A percentile compares a stretch with the other conserved stretches of the same genome.
Evolutionary conservation across 1,139 yeast genomes (phyloP).

Genomic region (Geotrichum klebahnii): DNA sequence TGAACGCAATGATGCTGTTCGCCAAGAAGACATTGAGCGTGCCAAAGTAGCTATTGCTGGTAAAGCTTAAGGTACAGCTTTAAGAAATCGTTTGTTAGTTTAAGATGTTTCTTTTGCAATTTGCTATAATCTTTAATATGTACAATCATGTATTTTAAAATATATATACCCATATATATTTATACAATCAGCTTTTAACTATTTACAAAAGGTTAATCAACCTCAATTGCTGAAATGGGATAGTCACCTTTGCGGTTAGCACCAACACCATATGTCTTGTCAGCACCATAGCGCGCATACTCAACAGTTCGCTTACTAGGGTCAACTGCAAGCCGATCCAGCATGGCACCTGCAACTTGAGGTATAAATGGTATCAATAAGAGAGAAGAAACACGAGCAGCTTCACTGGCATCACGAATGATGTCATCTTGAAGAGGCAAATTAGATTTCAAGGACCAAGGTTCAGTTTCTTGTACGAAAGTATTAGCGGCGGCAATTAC

Average conservation of each 20-base stretch:
- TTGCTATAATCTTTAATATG: background rate
- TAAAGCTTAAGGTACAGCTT: constrained; percentile 7
- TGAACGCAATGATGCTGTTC: constrained; percentile 26
- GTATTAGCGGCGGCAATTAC: constrained; percentile 60
- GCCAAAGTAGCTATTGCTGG: constrained; percentile 30
- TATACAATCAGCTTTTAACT: background rate
- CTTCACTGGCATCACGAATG: constrained; percentile 65
- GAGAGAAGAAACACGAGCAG: constrained; percentile 63
- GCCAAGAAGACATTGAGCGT: constrained; percentile 26
- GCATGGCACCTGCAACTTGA: constrained; percentile 49
- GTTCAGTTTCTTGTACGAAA: constrained; percentile 50
- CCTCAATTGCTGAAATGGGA: constrained; percentile 27
- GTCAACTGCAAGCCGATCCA: constrained; percentile 60
- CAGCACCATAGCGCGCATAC: constrained; percentile 48
- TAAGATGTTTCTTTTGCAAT: background rate
- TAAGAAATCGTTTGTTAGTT: background rate
- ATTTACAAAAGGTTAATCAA: constrained; percentile 4
- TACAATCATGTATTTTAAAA: background rate
- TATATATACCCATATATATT: background rate
- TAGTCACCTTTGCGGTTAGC: constrained; percentile 45
- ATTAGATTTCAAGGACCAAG: constrained; percentile 47
- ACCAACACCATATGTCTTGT: constrained; percentile 46
- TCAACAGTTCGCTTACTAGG: constrained; percentile 42
- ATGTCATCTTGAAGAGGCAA: constrained; percentile 41
- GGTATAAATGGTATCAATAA: constrained; percentile 74